Conservation (phyloP, 2,329 filamentous ascomycete genomes). For the Akanthomyces lecanii region DNA sequence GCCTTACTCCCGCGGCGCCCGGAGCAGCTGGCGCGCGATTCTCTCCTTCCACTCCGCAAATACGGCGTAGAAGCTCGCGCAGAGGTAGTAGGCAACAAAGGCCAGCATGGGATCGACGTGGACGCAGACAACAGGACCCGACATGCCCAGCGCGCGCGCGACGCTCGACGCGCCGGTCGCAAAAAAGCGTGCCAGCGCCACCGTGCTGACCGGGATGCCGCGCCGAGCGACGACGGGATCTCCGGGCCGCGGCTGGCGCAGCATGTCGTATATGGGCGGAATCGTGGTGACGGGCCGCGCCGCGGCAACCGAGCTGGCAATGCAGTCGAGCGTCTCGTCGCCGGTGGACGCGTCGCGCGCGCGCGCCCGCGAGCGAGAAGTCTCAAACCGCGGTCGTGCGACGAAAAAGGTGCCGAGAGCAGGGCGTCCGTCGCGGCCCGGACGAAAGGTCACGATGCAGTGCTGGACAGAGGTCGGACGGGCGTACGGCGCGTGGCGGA, state of each 20-base stretch:
- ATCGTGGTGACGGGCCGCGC: not conserved
- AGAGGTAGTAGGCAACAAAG: constrained; percentile 9
- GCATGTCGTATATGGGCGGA: constrained; percentile 13
- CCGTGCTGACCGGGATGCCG: not conserved
- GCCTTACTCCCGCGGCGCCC: not conserved
- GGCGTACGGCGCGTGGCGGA: constrained; percentile 1
- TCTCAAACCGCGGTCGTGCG: not conserved
- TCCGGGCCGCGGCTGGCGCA: not conserved
- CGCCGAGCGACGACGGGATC: not conserved
- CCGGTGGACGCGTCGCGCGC: not conserved
- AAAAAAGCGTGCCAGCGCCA: constrained; percentile 10
- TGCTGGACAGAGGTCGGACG: constrained; percentile 6
- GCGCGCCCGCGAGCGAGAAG: not conserved
- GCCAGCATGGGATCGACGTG: constrained; percentile 12
- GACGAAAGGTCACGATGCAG: constrained; percentile 9
- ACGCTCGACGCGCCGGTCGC: constrained; percentile 5
- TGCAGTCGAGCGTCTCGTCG: constrained; percentile 9
- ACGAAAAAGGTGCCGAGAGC: constrained; percentile 9
- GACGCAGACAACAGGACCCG: constrained; percentile 1
- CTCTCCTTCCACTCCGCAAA: not conserved
- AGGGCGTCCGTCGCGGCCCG: constrained; percentile 8
- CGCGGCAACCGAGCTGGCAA: constrained; percentile 1
- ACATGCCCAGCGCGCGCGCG: constrained; percentile 1
- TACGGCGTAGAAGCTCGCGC: constrained; percentile 2
- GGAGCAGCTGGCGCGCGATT: not conserved